Evolutionary conservation across 176 grass and related monocot genomes (phyloP), one percentile per base, ranked within the genome.

Genomic region (Oryza australiensis): DNA sequence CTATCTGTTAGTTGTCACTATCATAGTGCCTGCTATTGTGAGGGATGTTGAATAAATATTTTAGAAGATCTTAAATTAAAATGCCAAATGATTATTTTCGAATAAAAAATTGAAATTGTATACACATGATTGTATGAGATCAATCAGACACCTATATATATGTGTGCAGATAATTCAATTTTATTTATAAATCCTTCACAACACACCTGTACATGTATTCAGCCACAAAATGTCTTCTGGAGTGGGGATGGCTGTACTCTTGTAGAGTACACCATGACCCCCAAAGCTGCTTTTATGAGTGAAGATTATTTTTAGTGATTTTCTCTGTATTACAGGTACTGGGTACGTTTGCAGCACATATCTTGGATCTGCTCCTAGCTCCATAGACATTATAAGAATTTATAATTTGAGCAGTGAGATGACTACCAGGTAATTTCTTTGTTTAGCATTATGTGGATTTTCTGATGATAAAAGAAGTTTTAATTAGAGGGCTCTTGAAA

Each of bases 271-370:
- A 53, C 18, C 5, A 57, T n/a, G 51, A 57, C 18, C 51, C 6
- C 55, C 7, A 2, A 23, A 2, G 2, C 20, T 59, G 11, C 22
- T 9, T 59, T 59, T 59, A 59, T 16, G 12, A 59, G 55, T 59
- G 23, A 24, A 59, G 13, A 23, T 62, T 53, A 69, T 70, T 3
- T 26, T 42, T 57, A 33, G 26, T 37, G 28, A 64, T 38, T 74
- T 28, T 73, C 16, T 68, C 42, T 71, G 28, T 75, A 71, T 90
- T 62, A 81, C 85, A 99, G 96, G 96, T 81, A 99, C 90, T 68
- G 93, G 96, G 42, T 92, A 95, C 88, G 82, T 94, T 79, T 99
- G 96, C 74, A 93, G 85, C 80, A 92, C 93, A 74, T 95, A 93
- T 78, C 82, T 95, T 93, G 87, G 91, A 68, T 57, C 76, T 84